These are phyloP conservation scores for Cladorrhinum sp. DNA, from an alignment of 2,329 filamentous ascomycete species.

Conservation along the genomic window DNA sequence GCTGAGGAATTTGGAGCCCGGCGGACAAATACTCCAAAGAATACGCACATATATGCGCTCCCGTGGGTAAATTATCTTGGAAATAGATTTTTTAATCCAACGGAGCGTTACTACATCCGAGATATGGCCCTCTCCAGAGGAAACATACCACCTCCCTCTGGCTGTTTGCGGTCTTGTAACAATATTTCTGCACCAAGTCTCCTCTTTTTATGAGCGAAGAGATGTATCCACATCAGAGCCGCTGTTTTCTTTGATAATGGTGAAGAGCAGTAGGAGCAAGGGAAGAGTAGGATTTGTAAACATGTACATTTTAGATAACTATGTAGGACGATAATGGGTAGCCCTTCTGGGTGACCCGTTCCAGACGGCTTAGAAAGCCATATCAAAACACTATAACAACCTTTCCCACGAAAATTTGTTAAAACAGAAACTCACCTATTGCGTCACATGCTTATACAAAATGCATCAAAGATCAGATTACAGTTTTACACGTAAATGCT, in stretches of 20 bases:
- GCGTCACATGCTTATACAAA: too few relatives aligned
- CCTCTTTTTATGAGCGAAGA: neutral
- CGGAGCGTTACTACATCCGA: neutral
- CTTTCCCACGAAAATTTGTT: too few relatives aligned
- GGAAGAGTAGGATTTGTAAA: neutral
- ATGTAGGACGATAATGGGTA: neutral
- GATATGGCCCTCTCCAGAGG: too few relatives aligned
- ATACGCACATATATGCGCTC: neutral
- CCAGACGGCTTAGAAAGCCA: too few relatives aligned
- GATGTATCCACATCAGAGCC: neutral
- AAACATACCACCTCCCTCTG: neutral
- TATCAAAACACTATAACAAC: too few relatives aligned
- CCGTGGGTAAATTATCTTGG: neutral
- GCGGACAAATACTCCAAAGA: neutral
- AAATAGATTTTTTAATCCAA: neutral
- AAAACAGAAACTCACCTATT: too few relatives aligned
- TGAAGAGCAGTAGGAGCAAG: neutral
- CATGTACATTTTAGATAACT: neutral
- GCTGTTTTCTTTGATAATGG: neutral
- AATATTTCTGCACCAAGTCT: neutral
- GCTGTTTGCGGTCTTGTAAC: neutral
- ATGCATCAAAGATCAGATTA: too few relatives aligned
- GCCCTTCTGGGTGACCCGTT: constrained; percentile 10
- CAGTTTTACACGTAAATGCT: too few relatives aligned
- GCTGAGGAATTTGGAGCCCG: neutral